Evolutionary conservation across 352 stramenopile genomes (phyloP).

Genomic region (Blastocystis sp.): DNA sequence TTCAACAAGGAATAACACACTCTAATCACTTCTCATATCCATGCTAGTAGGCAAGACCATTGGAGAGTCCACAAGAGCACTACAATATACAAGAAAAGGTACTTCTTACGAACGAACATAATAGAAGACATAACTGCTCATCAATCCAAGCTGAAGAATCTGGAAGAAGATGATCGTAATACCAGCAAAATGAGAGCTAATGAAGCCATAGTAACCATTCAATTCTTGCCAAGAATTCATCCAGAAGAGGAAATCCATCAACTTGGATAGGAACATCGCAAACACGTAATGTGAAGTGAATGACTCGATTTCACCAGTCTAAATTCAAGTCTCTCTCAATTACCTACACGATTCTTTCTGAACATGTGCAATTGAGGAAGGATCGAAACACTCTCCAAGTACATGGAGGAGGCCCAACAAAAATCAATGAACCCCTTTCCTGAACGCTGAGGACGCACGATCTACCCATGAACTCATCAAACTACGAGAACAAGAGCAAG

Average conservation of each 20-base stretch:
- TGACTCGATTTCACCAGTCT: conserved; percentile 77
- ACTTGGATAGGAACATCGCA: conserved; percentile 82
- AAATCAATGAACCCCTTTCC: conserved; percentile 67
- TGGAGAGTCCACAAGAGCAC: conserved; percentile 40
- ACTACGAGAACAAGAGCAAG: neutral
- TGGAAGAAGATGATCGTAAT: conserved; percentile 73
- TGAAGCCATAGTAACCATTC: conserved; percentile 69
- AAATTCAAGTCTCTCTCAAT: conserved; percentile 55
- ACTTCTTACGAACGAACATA: conserved; percentile 7
- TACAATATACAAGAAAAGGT: neutral
- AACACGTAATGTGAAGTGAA: conserved; percentile 81
- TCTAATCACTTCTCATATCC: conserved; percentile 38
- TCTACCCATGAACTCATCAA: neutral
- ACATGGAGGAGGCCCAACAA: conserved; percentile 77
- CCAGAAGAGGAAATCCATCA: conserved; percentile 95
- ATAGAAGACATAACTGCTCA: conserved; percentile 86
- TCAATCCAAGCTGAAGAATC: conserved; percentile 91
- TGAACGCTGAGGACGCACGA: conserved; percentile 24
- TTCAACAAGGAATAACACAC: conserved; percentile 15
- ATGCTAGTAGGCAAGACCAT: conserved; percentile 53
- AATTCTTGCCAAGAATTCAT: conserved; percentile 95
- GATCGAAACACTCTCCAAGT: conserved; percentile 77
- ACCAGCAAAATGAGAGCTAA: conserved; percentile 50
- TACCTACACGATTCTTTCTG: conserved; percentile 70
- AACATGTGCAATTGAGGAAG: conserved; percentile 81